Conservation (phyloP, 164 flowering plant species). For the Vitis labrusca region DNA sequence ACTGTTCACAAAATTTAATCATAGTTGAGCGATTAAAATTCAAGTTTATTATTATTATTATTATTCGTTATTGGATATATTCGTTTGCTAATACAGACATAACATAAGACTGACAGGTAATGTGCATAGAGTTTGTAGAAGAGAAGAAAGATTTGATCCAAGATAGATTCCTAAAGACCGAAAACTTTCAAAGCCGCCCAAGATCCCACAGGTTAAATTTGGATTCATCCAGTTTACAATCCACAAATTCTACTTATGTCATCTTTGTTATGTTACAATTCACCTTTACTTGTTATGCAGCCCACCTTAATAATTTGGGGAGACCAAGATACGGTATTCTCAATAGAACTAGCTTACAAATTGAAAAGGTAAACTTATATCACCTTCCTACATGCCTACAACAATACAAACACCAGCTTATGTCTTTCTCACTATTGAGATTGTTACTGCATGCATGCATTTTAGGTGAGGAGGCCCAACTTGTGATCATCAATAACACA, state of each 20-base stretch:
- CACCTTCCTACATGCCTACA: too few relatives aligned
- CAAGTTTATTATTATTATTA: too few relatives aligned
- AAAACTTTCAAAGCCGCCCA: conserved; percentile 31
- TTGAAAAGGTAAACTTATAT: conserved; percentile 25
- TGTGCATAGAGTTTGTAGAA: conserved; percentile 31
- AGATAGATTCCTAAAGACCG: conserved; percentile 28
- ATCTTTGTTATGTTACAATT: too few relatives aligned
- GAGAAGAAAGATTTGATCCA: conserved; percentile 41
- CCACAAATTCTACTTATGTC: too few relatives aligned
- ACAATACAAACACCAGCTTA: too few relatives aligned
- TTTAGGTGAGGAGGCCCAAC: conserved; percentile 31
- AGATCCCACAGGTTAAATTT: conserved; percentile 33
- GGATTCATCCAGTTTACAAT: not conserved
- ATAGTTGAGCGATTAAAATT: too few relatives aligned
- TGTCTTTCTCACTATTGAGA: too few relatives aligned
- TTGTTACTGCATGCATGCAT: conserved; percentile 20
- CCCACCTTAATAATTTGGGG: conserved; percentile 46
- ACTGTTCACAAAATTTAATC: too few relatives aligned
- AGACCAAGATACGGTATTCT: conserved; percentile 48
- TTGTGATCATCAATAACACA: conserved; percentile 21
- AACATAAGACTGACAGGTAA: conserved; percentile 22
- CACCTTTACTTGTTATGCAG: conserved; percentile 9
- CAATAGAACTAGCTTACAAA: conserved; percentile 39
- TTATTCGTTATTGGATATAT: too few relatives aligned
- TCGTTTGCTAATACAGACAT: too few relatives aligned